Conservation (phyloP, 208 protist species). For the Crithidia bombi region DNA sequence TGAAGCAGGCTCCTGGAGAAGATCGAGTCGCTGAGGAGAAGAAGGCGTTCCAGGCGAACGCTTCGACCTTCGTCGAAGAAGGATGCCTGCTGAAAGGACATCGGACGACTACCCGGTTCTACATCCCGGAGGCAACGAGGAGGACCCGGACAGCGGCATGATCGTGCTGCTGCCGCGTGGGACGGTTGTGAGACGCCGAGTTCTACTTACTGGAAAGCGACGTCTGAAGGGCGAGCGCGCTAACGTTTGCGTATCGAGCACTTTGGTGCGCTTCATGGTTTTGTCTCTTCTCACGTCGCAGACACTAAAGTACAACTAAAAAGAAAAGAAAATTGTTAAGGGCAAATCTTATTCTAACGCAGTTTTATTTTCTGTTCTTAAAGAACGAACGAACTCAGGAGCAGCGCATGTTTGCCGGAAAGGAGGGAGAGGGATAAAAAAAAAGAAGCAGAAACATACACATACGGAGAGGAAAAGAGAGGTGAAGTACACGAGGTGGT, state of each 20-base stretch:
- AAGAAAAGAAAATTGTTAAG: no score
- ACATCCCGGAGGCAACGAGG: conserved; percentile 90
- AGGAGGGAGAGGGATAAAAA: no score
- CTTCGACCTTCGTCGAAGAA: conserved; percentile 91
- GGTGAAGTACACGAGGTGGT: no score
- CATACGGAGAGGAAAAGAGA: no score
- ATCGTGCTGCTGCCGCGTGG: conserved; percentile 92
- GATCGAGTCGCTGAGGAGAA: conserved; percentile 81
- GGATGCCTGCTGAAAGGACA: conserved; percentile 90
- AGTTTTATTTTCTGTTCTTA: conserved; percentile 6
- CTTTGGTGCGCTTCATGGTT: background rate
- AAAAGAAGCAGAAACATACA: no score
- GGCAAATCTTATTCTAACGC: no score
- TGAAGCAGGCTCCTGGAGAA: conserved; percentile 89
- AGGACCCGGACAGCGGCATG: conserved; percentile 91
- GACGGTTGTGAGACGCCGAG: conserved; percentile 82
- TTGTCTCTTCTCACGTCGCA: conserved; percentile 1
- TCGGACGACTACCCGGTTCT: conserved; percentile 95
- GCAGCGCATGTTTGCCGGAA: no score
- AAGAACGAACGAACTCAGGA: no score
- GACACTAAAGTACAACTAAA: conserved; percentile 10
- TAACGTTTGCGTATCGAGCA: conserved; percentile 7
- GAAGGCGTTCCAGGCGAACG: conserved; percentile 90
- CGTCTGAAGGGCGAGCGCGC: conserved; percentile 87
- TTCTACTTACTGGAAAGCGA: conserved; percentile 94